These are phyloP conservation scores for Populus ilicifolia DNA, from an alignment of 345 rosid species.

Conservation along the genomic window DNA sequence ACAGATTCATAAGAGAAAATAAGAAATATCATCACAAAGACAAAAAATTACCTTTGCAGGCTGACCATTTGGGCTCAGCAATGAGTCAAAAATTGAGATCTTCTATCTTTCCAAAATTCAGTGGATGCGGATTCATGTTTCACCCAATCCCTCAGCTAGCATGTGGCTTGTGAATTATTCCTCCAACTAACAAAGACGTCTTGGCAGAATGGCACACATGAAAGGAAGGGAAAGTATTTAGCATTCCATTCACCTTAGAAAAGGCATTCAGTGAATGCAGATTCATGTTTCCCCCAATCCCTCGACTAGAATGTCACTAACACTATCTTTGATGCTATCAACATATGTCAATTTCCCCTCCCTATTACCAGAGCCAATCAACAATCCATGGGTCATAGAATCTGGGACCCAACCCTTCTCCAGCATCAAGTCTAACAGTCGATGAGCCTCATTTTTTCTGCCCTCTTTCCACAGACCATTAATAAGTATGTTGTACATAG, in stretches of 20 bases:
- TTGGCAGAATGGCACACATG: too few relatives aligned
- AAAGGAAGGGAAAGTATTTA: too few relatives aligned
- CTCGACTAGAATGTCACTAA: conserved; percentile 39
- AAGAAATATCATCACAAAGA: background rate
- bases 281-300: conserved; percentile 24
- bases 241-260: too few relatives aligned
- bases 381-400: conserved; percentile 39
- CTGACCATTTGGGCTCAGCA: background rate
- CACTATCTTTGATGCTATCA: conserved; percentile 29
- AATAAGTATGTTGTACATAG: conserved; percentile 31
- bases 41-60: background rate
- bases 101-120: background rate
- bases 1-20: background rate
- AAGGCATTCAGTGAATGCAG: background rate
- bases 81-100: too few relatives aligned
- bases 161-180: conserved; percentile 4
- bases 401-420: conserved; percentile 54
- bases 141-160: conserved; percentile 41
- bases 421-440: conserved; percentile 45
- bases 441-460: conserved; percentile 25
- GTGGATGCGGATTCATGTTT: background rate
- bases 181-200: too few relatives aligned
- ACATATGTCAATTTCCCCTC: conserved; percentile 15
- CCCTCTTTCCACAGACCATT: conserved; percentile 50
- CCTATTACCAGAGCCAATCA: conserved; percentile 32